Evolutionary conservation across 495 filamentous ascomycete species (phyloP), one percentile per base, ranked within the genome.

Genomic region (Thermothielavioides terrestris): DNA sequence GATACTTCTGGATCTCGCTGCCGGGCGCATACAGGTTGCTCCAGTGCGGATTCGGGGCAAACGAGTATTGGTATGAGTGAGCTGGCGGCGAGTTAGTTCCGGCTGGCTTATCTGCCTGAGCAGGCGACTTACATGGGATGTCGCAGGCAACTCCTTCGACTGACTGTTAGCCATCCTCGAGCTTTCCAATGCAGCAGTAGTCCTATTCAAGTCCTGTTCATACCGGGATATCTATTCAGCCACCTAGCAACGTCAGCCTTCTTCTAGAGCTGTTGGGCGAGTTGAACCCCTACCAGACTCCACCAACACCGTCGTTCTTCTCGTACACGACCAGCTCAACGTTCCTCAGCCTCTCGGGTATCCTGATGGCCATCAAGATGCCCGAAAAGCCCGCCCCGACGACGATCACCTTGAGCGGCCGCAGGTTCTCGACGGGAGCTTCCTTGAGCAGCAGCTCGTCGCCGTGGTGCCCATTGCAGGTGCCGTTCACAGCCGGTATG

Each of bases 41-140:
- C 82, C 83, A 86, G 56, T 75, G 62, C 9, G 79, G 68, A 23
- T 81, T 82, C 11, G 82, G 80, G 25, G 81, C 82, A 52, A 85
- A 86, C 4, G 78, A 77, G 57, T 79, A 85, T 50, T 79, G 82
- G 62, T 85, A 87, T 6, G 71, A 74, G 34, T 74, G 69, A n/a
- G 70, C 62, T 62, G 22, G 6, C 2, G 26, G n/a, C n/a, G n/a
- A n/a, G n/a, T n/a, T n/a, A n/a, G 55, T 35, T 6, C 9, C 21
- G 4, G 34, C 39, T 39, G 39, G 45, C 3, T 30, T 31, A 28
- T 14, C 17, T 11, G 26, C 35, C 21, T 25, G 22, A 25, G 18
- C 10, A 20, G 10, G 12, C 30, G 5, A 52, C 62, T 56, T 55
- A 64, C 61, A 65, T 20, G 64, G 69, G 14, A 74, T 66, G 35